Conservation (phyloP, 768 basidiomycete genomes). For the Naganishia kalamii region DNA sequence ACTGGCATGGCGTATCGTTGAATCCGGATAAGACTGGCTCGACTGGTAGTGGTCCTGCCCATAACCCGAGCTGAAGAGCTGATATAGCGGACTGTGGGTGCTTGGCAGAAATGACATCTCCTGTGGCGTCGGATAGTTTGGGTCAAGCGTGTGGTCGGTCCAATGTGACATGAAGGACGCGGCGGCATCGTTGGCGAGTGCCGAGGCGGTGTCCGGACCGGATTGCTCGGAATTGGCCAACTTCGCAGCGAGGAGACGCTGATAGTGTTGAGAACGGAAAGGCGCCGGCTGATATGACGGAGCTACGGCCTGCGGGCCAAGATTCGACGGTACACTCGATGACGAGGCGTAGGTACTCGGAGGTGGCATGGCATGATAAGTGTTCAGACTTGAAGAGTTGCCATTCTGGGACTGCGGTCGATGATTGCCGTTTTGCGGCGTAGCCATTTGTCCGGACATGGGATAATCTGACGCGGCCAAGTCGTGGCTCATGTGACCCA, state of each 20-base stretch:
- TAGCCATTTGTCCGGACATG: background rate
- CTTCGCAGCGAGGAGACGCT: constrained; percentile 22
- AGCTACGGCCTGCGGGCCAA: background rate
- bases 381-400: background rate
- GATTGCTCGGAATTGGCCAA: constrained; percentile 12
- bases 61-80: constrained; percentile 8
- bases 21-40: constrained; percentile 5
- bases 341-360: background rate
- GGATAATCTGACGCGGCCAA: background rate
- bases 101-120: constrained; percentile 21
- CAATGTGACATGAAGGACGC: constrained; percentile 4
- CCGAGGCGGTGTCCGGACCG: background rate
- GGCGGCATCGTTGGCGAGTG: background rate
- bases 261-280: constrained; percentile 20
- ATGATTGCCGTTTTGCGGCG: background rate
- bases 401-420: background rate
- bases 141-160: background rate
- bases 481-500: background rate
- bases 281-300: constrained; percentile 17
- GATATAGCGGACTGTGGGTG: constrained; percentile 22
- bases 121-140: background rate
- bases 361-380: background rate
- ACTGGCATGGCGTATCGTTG: background rate
- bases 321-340: background rate
- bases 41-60: constrained; percentile 11